Evolutionary conservation across 2,329 filamentous ascomycete genomes (phyloP).

Genomic region (Epicoccum sorghinum): DNA sequence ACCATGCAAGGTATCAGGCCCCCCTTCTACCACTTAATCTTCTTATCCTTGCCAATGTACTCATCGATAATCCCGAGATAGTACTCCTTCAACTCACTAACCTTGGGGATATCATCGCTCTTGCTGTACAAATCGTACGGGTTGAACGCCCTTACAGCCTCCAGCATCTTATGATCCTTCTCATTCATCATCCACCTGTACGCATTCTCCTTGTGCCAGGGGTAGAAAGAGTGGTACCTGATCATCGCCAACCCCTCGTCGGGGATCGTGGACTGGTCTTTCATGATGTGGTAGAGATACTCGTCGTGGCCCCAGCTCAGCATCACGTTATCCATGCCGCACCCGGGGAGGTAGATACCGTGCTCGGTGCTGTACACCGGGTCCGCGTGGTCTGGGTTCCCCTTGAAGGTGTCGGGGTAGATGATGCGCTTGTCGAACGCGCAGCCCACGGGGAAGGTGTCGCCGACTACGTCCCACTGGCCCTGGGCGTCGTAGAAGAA

Average conservation of each 20-base stretch:
- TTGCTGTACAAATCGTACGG: conserved; percentile 93
- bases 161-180: conserved; percentile 79
- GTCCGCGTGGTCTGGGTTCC: conserved; percentile 76
- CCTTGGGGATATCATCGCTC: conserved; percentile 78
- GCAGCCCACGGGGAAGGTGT: conserved; percentile 81
- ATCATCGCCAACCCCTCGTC: conserved; percentile 90
- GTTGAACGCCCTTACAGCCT: conserved; percentile 84
- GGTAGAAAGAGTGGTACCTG: conserved; percentile 90
- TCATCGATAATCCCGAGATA: conserved; percentile 77
- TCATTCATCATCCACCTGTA: conserved; percentile 84
- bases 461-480: conserved; percentile 92
- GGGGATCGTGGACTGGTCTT: conserved; percentile 79
- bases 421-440: conserved; percentile 78
- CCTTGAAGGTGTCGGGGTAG: conserved; percentile 76
- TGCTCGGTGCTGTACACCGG: conserved; percentile 75
- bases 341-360: conserved; percentile 80
- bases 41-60: conserved; percentile 69
- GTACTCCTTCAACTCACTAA: conserved; percentile 80
- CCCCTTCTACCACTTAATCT: conserved; percentile 68
- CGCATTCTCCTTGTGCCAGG: conserved; percentile 83
- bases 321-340: conserved; percentile 87
- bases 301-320: conserved; percentile 90
- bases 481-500: conserved; percentile 83
- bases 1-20: neutral
- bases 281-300: conserved; percentile 85